Evolutionary conservation across 73 alveolate genomes (phyloP).

Genomic region (Urostyla sp.): DNA sequence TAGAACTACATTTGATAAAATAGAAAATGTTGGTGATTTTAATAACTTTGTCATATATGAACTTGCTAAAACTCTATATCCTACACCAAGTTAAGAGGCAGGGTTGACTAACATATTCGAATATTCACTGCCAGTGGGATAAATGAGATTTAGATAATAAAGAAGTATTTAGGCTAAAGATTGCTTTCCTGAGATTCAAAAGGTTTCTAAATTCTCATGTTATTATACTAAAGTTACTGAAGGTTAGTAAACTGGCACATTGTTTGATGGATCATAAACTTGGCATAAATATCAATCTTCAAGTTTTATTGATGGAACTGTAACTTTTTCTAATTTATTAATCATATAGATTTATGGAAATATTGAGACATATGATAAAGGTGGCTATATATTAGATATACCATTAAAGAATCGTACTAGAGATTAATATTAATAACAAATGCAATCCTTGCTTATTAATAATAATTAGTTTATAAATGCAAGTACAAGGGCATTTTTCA

Average conservation of each 20-base stretch:
- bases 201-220: not conserved
- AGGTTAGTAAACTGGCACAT: constrained; percentile 28
- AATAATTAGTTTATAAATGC: constrained; percentile 8
- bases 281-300: constrained; percentile 34
- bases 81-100: not conserved
- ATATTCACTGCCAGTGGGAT: not conserved
- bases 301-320: not conserved
- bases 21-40: not conserved
- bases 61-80: constrained; percentile 1
- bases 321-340: not conserved
- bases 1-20: no score
- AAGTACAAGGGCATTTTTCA: constrained; percentile 22
- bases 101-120: not conserved
- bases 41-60: not conserved
- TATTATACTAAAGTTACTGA: not conserved
- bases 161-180: constrained; percentile 3
- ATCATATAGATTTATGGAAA: constrained; percentile 30
- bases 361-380: constrained; percentile 16
- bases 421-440: not conserved
- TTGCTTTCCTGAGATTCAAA: not conserved
- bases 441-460: not conserved
- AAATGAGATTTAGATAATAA: constrained; percentile 51
- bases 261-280: constrained; percentile 25
- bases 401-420: not conserved
- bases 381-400: constrained; percentile 45